Base-by-base conservation (phyloP, 495 filamentous ascomycete genomes). In the Aspergillus hancockii region DNA sequence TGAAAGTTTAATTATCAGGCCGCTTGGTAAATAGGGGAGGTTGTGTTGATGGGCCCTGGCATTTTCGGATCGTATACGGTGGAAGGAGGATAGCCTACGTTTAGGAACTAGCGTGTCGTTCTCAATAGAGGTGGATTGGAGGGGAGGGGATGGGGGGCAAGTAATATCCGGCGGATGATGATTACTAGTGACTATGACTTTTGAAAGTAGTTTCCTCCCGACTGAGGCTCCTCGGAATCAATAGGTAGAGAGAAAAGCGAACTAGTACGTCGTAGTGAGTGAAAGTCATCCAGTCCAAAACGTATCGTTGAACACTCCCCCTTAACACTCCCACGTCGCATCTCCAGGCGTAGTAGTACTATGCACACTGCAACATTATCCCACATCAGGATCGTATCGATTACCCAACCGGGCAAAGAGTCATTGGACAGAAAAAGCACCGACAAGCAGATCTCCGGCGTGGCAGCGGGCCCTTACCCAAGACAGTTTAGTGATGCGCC, bases 361-460 rank as follows among this genome's bases (percentile, higher is more conserved):
- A 52, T 52, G 13, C 18, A 32, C 8, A 25, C 25, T 21, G 12
- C 51, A 25, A 36, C 18, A 43, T 21, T 34, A 45, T 41, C 22
- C 32, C 25, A n/a, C 22, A 49, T 19, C 32, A 22, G 25, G 49
- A 58, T 58, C 56, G 56, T 52, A 52, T 58, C 47, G 56, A 58
- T 31, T 58, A 58, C 56, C 56, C 25, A 49, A 52, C 28, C 30
- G 19, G 23, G 55, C 38, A 51, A 58, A 32, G 46, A 25, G 32
- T 10, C 38, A 47, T 22, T 47, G 52, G 23, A 38, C n/a, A 21
- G 18, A 22, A 46, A 55, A 55, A 55, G 38, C 36, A 59, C 28
- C 34, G 49, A 57, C 54, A 49, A 30, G 57, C 22, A 60, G 65
- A 67, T 64, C 65, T 62, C 56, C 59, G 38, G 58, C 61, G 49